Evolutionary conservation across 805 yeast genomes (phyloP).

Genomic region (Candida wancherniae): DNA sequence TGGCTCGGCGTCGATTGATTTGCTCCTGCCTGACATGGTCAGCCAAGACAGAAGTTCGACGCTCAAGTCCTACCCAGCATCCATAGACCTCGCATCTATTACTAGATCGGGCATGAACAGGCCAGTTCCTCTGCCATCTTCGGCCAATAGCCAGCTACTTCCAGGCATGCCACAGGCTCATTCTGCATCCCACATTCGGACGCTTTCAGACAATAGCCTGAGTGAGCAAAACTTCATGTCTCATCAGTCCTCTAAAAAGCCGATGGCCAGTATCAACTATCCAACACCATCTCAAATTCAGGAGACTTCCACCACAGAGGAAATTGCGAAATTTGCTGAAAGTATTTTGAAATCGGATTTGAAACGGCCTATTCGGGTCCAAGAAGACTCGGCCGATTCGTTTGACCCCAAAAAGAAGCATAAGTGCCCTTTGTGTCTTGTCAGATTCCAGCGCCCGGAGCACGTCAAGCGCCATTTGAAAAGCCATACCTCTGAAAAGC

Average conservation of each 20-base stretch:
- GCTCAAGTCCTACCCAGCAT: conserved; percentile 43
- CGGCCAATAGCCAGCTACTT: conserved; percentile 4
- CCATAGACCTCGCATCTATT: conserved; percentile 51
- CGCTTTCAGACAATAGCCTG: neutral
- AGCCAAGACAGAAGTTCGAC: conserved; percentile 11
- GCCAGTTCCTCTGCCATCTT: conserved; percentile 2
- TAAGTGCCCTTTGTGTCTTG: conserved; percentile 59
- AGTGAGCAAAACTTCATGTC: conserved; percentile 4
- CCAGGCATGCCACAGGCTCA: conserved; percentile 7
- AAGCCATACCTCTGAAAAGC: conserved; percentile 54
- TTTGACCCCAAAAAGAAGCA: conserved; percentile 51
- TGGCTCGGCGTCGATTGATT: conserved; percentile 11
- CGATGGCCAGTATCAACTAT: conserved; percentile 3
- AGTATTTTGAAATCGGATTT: conserved; percentile 18
- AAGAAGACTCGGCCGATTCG: conserved; percentile 29
- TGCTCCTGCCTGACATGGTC: conserved; percentile 15
- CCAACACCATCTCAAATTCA: conserved; percentile 16
- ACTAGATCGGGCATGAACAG: conserved; percentile 28
- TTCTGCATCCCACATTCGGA: conserved; percentile 2
- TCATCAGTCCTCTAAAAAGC: neutral
- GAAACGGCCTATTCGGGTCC: conserved; percentile 19
- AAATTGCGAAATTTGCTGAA: conserved; percentile 19
- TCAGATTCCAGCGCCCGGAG: conserved; percentile 64
- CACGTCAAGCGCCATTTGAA: conserved; percentile 65
- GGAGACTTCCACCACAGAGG: conserved; percentile 17